Base-by-base conservation (phyloP, 2,329 filamentous ascomycete species). In the Penicillium sp. region DNA sequence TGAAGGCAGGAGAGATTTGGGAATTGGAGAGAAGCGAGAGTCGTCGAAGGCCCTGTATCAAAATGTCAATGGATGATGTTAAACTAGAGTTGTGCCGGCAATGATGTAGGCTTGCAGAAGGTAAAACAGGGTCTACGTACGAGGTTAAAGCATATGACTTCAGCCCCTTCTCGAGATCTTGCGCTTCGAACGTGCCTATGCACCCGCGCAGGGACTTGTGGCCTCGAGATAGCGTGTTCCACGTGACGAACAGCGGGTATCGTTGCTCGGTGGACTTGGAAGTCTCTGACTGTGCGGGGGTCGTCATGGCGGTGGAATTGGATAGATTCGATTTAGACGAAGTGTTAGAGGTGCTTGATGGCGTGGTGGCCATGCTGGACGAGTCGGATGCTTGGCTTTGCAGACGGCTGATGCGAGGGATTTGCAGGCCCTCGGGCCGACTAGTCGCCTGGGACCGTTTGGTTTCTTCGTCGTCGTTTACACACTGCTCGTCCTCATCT, bases 131-230 rank as follows among this genome's bases (percentile, higher is more conserved):
- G 35, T 44, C 39, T 47, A 70, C 76, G 57, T 72, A 84, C 67
- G 90, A 89, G 42, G 86, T 93, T 56, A 95, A 72, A 38, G 90
- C 86, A 70, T 96, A 97, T 50, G 81, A 82, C 42, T 81, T 75
- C 35, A 98, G 74, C 3, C 89, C 90, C 1, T 79, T 70, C 24
- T 82, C 77, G 10, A 98, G 79, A 40, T 85, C 80, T 60, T 87
- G 81, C 2, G 83, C 68, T 62, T 90, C 86, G 63, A 97, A 98
- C 2, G 91, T 98, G 57, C 93, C 93, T 64, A 98, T 97, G 75
- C 93, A 98, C 49, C 93, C 93, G 49, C 93, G 85, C 34, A 98
- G 79, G 20, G 78, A 79, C 65, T 84, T 83, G 54, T 81, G 72
- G 23, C 81, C 79, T 58, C 74, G 68, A 6, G 79, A 81, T 44